Percentiles rank a stretch among this genome's conserved stretches.
Conservation (phyloP, 2,329 filamentous ascomycete species). For the Monilinia fructigena region DNA sequence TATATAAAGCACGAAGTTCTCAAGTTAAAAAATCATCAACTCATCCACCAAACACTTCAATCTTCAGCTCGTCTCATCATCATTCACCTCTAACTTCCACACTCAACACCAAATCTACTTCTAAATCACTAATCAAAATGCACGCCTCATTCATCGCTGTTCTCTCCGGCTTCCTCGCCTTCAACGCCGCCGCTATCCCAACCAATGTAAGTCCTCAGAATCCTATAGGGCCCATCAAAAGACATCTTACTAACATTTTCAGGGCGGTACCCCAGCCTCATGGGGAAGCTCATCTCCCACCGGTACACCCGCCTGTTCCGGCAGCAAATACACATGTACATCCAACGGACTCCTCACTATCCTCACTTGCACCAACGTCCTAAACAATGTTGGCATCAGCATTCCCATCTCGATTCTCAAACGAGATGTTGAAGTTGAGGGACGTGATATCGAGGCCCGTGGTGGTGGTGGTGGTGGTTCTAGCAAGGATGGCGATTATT, state of each 20-base stretch:
- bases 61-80: neutral
- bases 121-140: conserved; percentile 9
- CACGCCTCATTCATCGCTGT: conserved; percentile 7
- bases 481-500: conserved; percentile 1
- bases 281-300: conserved; percentile 1
- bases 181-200: neutral
- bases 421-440: neutral
- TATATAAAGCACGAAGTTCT: conserved; percentile 1
- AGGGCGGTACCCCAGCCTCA: neutral
- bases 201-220: neutral
- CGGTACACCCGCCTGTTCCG: neutral
- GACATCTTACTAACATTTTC: neutral
- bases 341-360: neutral
- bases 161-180: neutral
- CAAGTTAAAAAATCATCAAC: neutral
- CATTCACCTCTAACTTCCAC: neutral
- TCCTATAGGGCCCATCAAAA: neutral
- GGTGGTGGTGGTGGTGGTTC: too few species aligned
- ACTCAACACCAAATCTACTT: too few species aligned
- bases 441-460: neutral
- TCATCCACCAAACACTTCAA: conserved; percentile 5
- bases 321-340: neutral
- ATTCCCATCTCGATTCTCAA: neutral
- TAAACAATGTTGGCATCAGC: neutral
- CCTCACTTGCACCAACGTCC: conserved; percentile 3